Evolutionary conservation across 306 rosid species (phyloP).

Genomic region (Trifolium subterraneum): DNA sequence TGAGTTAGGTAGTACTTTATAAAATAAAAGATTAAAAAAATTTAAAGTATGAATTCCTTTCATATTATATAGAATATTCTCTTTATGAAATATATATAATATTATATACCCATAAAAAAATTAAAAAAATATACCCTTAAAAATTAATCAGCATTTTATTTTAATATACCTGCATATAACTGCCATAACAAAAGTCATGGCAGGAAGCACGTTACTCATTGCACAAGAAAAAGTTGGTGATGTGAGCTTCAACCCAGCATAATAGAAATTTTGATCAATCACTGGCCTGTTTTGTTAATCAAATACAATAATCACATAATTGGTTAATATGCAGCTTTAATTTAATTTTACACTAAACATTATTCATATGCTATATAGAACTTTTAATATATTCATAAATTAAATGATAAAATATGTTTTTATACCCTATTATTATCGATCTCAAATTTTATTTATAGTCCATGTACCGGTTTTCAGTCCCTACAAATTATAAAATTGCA

Average conservation of each 20-base stretch:
- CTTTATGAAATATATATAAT: not conserved
- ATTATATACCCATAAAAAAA: too few species aligned
- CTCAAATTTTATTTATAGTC: not conserved
- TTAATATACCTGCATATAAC: constrained; percentile 64
- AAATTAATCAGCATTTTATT: not conserved
- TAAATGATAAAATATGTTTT: too few species aligned
- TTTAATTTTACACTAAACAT: not conserved
- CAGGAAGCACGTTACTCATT: constrained; percentile 96
- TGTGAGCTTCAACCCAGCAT: constrained; percentile 85
- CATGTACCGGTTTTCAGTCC: not conserved
- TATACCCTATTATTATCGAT: too few species aligned
- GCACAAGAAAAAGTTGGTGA: constrained; percentile 95
- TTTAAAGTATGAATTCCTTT: not conserved
- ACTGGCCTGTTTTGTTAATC: constrained; percentile 64
- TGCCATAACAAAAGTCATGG: constrained; percentile 97
- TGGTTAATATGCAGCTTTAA: not conserved
- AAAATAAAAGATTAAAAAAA: too few species aligned
- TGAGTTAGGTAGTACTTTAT: too few species aligned
- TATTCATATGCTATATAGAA: not conserved
- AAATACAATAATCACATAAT: constrained; percentile 34
- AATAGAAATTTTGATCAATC: constrained; percentile 92
- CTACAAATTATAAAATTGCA: not conserved
- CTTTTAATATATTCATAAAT: too few species aligned
- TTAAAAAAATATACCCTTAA: not conserved
- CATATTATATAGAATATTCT: not conserved